Evolutionary conservation across 352 stramenopile genomes (phyloP), one percentile per base, ranked within the genome.

Genomic region (Phytophthora ramorum): DNA sequence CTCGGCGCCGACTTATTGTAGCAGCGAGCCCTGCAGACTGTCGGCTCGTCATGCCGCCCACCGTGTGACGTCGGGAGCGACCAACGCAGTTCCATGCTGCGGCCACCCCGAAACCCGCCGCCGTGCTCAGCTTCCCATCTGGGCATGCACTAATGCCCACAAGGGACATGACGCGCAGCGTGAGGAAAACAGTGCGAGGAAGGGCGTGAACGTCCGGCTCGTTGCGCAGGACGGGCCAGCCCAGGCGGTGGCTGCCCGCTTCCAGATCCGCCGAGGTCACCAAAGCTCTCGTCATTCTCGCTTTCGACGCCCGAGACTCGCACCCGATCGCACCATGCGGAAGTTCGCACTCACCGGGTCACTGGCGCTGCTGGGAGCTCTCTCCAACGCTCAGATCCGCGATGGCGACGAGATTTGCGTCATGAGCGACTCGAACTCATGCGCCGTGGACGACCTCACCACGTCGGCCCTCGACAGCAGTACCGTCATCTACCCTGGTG

Each of bases 401-500:
- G 62, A 74, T 5, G 75, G 71, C 13, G 83, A 91, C 59, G 75
- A 85, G 43, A 70, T 73, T 26, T 93, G 84, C 64, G 57, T 84
- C 41, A 75, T 93, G 44, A 79, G 53, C 51, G 62, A 74, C 48
- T 60, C 70, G 34, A 90, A 79, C 61, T 44, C 74, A 8, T 92
- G 84, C 55, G 56, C 58, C 1, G 45, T 91, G 14, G 77, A 89
- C 50, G 52, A 80, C 41, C 77, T 92, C 64, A 81, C 58, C 40
- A 46, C 73, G 6, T 86, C 80, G 3, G 41, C 58, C 20, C 62
- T 80, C 4, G 81, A 92, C 58, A 66, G 68, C 49, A 85, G 70
- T 49, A 75, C 71, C 17, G 60, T 89, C 53, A 81, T 92, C 34
- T 92, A 87, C 58, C 79, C 79, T 4, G 78, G 78, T 5, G 77